Evolutionary conservation across 768 basidiomycete species (phyloP).

Genomic region (Nidularia sp.): DNA sequence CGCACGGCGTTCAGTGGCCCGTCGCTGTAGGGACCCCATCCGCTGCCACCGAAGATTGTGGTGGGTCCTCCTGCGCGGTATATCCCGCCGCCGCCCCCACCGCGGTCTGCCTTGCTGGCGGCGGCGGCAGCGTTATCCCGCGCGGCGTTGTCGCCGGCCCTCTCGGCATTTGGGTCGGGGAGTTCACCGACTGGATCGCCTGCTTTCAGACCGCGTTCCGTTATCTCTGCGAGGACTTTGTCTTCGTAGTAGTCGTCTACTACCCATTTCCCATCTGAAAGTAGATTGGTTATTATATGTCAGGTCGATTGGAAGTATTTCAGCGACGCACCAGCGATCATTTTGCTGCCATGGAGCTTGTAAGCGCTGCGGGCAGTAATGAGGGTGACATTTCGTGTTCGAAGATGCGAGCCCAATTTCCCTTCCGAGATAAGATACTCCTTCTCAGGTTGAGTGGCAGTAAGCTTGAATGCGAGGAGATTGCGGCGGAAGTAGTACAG

Average conservation of each 20-base stretch:
- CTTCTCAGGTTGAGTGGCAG: constrained; percentile 87
- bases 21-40: constrained; percentile 86
- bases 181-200: constrained; percentile 83
- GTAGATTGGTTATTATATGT: background rate
- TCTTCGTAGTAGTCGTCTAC: constrained; percentile 96
- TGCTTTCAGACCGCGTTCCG: constrained; percentile 76
- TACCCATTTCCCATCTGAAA: constrained; percentile 84
- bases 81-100: constrained; percentile 54
- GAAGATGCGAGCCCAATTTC: constrained; percentile 83
- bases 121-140: constrained; percentile 25
- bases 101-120: constrained; percentile 36
- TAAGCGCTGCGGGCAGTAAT: constrained; percentile 90
- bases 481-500: constrained; percentile 97
- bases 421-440: constrained; percentile 87
- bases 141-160: constrained; percentile 36
- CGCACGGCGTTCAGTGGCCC: constrained; percentile 82
- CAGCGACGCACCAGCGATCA: constrained; percentile 65
- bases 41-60: constrained; percentile 82
- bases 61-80: constrained; percentile 92
- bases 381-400: constrained; percentile 89
- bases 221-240: constrained; percentile 70
- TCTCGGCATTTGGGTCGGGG: constrained; percentile 62
- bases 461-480: constrained; percentile 84
- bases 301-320: background rate
- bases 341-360: constrained; percentile 92